These are phyloP conservation scores for Arthromyces matolae DNA, from an alignment of 768 basidiomycete species.

Conservation along the genomic window DNA sequence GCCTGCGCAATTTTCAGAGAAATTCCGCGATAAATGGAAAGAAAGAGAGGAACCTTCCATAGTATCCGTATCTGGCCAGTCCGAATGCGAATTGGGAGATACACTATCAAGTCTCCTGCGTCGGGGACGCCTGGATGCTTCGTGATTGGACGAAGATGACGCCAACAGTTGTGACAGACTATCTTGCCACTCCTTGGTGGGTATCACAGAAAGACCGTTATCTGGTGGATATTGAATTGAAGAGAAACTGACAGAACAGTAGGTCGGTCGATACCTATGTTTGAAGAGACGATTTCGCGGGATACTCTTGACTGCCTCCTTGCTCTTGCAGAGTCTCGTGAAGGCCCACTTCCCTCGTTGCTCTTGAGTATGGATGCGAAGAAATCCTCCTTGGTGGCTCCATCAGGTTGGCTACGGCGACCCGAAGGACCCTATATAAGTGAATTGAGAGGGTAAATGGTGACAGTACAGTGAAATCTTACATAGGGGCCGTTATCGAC, in stretches of 20 bases:
- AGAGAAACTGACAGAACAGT: too few species aligned
- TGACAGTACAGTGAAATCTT: slow-evolving; percentile 19
- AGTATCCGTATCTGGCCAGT: slow-evolving; percentile 61
- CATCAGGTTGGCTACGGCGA: slow-evolving; percentile 54
- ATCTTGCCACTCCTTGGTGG: slow-evolving; percentile 79
- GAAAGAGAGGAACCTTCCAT: slow-evolving; percentile 36
- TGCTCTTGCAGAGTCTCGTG: slow-evolving; percentile 55
- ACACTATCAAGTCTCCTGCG: slow-evolving; percentile 31
- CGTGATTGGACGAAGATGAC: slow-evolving; percentile 25
- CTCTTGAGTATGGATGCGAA: slow-evolving; percentile 70
- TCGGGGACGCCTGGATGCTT: slow-evolving; percentile 13
- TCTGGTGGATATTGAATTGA: slow-evolving; percentile 34
- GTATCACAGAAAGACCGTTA: slow-evolving; percentile 55
- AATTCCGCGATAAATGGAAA: not conserved
- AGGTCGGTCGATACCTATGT: too few species aligned
- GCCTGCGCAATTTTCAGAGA: not conserved
- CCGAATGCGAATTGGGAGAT: slow-evolving; percentile 28
- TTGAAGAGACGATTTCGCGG: slow-evolving; percentile 77
- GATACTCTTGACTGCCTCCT: slow-evolving; percentile 74
- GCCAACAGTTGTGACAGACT: slow-evolving; percentile 56
- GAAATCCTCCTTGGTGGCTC: slow-evolving; percentile 73
- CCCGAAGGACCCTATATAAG: slow-evolving; percentile 60
- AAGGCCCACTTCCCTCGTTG: slow-evolving; percentile 39
- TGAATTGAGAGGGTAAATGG: not conserved
- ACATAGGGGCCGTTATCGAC: slow-evolving; percentile 83